Conservation (phyloP, 768 basidiomycete species). For the Sarcodon sp. region DNA sequence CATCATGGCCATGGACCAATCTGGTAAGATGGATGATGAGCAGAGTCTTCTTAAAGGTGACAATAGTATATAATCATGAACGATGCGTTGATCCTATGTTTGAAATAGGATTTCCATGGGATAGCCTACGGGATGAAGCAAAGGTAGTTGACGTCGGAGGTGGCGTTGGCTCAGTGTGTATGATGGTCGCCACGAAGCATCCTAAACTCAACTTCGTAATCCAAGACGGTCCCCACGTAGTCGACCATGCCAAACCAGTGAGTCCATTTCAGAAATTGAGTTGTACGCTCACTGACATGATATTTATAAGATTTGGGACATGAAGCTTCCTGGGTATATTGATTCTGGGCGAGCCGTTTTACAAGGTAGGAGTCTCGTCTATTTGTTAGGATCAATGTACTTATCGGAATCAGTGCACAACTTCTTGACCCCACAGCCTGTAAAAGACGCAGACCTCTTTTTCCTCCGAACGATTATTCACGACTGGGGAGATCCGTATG, state of each 20-base stretch:
- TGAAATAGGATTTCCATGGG: conserved; percentile 11
- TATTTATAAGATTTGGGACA: no score
- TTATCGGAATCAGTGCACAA: conserved; percentile 1
- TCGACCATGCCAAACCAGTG: conserved; percentile 2
- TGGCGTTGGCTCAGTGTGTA: conserved; percentile 5
- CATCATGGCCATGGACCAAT: conserved; percentile 12
- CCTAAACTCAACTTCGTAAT: conserved; percentile 7
- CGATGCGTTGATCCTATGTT: not conserved
- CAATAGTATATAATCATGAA: not conserved
- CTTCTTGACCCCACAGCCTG: conserved; percentile 8
- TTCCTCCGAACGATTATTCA: conserved; percentile 3
- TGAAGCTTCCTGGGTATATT: no score
- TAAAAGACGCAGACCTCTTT: conserved; percentile 1
- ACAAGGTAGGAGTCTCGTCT: no score
- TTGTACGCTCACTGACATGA: no score
- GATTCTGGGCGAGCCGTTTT: no score
- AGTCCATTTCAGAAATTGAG: no score
- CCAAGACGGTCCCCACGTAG: conserved; percentile 8
- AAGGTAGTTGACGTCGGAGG: conserved; percentile 13
- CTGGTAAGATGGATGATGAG: no score
- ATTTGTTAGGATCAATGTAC: no score
- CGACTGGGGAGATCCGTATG: conserved; percentile 1
- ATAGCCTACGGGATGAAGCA: conserved; percentile 5
- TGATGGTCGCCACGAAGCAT: conserved; percentile 6
- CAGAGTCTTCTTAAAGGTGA: no score